Evolutionary conservation across 768 basidiomycete species (phyloP).

Genomic region (Boletellus ananas): DNA sequence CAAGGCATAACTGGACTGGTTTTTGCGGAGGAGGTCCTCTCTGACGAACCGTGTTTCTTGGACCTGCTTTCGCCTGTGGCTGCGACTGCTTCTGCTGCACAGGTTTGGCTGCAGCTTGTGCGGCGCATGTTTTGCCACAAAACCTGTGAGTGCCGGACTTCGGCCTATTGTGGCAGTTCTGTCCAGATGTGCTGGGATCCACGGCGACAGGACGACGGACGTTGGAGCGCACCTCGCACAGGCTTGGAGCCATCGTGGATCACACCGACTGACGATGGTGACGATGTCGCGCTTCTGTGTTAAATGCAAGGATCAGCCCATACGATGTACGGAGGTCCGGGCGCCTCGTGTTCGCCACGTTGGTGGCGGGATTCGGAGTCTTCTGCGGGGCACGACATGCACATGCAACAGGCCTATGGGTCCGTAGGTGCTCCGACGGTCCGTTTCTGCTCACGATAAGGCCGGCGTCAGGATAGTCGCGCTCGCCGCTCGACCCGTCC

Average conservation of each 20-base stretch:
- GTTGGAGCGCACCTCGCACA: conserved; percentile 29
- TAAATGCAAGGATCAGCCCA: conserved; percentile 8
- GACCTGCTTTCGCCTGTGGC: conserved; percentile 7
- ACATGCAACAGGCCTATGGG: conserved; percentile 6
- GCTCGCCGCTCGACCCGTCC: conserved; percentile 7
- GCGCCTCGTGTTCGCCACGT: conserved; percentile 27
- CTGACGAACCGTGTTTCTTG: conserved; percentile 12
- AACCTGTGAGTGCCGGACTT: conserved; percentile 53
- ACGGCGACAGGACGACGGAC: neutral
- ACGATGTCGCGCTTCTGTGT: conserved; percentile 7
- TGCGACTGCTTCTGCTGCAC: conserved; percentile 13
- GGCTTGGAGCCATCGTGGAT: conserved; percentile 24
- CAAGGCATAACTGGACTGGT: conserved; percentile 22
- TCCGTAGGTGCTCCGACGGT: conserved; percentile 1
- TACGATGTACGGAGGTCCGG: conserved; percentile 2
- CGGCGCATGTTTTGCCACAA: conserved; percentile 54
- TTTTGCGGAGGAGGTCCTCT: conserved; percentile 17
- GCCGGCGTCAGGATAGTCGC: neutral
- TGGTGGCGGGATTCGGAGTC: conserved; percentile 11
- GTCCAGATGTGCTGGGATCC: conserved; percentile 1
- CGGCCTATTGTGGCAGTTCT: conserved; percentile 56
- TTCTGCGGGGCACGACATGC: neutral
- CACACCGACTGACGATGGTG: conserved; percentile 5
- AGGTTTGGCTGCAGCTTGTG: conserved; percentile 34
- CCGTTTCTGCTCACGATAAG: conserved; percentile 17